Percentiles rank a stretch among this genome's conserved stretches.
Evolutionary conservation across 225 moss, liverwort and hornwort species (phyloP).

Genomic region (Neckera pumila): DNA sequence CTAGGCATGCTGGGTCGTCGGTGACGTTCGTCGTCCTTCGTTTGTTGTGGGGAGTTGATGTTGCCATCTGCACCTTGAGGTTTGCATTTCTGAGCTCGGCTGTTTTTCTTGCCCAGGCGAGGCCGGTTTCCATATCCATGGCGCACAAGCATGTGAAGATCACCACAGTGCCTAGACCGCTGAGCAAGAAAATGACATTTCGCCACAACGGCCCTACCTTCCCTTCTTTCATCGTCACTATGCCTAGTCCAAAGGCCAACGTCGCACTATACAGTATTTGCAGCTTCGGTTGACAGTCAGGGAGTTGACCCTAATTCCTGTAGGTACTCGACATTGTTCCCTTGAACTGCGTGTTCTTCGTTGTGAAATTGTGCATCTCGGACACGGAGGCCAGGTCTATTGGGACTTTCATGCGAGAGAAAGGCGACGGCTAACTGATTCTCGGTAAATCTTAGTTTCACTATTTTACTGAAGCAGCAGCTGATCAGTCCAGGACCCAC

Average conservation of each 20-base stretch:
- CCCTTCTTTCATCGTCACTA: neutral
- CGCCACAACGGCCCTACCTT: constrained; percentile 7
- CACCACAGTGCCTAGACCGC: neutral
- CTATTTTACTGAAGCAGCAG: neutral
- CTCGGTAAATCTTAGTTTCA: neutral
- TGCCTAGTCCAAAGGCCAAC: neutral
- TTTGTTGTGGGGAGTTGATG: neutral
- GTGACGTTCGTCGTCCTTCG: neutral
- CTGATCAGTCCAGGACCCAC: neutral
- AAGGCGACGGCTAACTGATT: neutral
- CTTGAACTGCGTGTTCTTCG: neutral
- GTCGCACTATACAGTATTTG: neutral
- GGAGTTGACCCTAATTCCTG: neutral
- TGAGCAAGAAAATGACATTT: constrained; percentile 3
- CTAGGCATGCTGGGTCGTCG: constrained; percentile 21
- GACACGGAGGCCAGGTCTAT: neutral
- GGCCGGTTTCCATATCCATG: constrained; percentile 5
- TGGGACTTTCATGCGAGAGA: neutral
- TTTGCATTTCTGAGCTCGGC: neutral
- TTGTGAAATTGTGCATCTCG: neutral
- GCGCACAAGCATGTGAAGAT: constrained; percentile 10
- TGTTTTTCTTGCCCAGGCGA: neutral
- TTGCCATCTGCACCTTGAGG: neutral
- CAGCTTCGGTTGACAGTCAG: neutral
- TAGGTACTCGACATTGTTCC: neutral